Base-by-base conservation (phyloP, 345 rosid genomes). In the Eucalyptus coolabah region DNA sequence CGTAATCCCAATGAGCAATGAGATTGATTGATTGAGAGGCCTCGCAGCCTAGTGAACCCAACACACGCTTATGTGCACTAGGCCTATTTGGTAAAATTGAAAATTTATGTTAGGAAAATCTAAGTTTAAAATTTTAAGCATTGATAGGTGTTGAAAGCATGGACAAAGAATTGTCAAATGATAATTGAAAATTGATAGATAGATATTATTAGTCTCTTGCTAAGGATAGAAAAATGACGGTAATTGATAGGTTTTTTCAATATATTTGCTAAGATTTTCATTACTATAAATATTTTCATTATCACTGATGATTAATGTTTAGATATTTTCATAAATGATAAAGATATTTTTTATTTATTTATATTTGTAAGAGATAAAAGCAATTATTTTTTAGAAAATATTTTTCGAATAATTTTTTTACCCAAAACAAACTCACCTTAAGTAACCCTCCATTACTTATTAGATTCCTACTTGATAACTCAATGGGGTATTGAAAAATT, bases 31-130 rank as follows among this genome's bases (percentile, higher is more conserved):
- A 30, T 60, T 63, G 72, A 30, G 37, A 13, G 17, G 37, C 37
- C 16, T 30, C 0, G 34, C 7, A 30, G 45, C 45, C 8, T 5
- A 13, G 0, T 0, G 4, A 32, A 34, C 12, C 24, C 44, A 34
- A 34, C 44, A 1, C 4, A 3, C 0, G 14, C 44, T 5, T 34
- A 9, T 18, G 17, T 34, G 26, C 82, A 72, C 45, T 5, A 19
- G 21, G 82, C 5, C 45, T 37, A 37, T 37, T 37, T 37, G 45
- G 45, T 18, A 69, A 37, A 37, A 19, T 3, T 37, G 45, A 69
- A 72, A 37, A 37, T 72, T 37, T 72, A 72, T 18, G 45, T 34
- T 28, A 28, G 3, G 17, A 60, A 28, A 60, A 60, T 60, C 32
- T 60, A 6, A 60, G 16, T 12, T 1, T 24, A 56, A 56, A 56